A percentile compares a stretch with the other conserved stretches of the same genome.
phyloP scores from a whole-genome alignment of 2,329 filamentous ascomycete species.

The Aureobasidium sp. region DNA sequence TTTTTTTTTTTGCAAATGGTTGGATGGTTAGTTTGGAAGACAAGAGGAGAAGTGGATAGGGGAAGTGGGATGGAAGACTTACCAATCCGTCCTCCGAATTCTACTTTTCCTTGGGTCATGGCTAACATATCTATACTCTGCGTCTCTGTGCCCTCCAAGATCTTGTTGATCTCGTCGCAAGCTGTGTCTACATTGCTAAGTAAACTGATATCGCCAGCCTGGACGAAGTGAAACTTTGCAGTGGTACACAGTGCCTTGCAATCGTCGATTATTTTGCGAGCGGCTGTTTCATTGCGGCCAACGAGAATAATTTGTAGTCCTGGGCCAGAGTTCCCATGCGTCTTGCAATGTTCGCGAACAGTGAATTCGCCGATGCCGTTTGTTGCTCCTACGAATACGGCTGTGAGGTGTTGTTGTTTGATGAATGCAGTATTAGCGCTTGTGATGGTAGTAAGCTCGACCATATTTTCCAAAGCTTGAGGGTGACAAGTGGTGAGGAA shows the following conservation, averaged over 20 bases:
- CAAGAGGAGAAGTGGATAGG: neutral
- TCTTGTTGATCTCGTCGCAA: slow-evolving; percentile 23
- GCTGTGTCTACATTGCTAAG: slow-evolving; percentile 28
- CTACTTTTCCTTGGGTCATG: slow-evolving; percentile 31
- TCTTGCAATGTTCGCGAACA: slow-evolving; percentile 15
- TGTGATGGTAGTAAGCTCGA: neutral
- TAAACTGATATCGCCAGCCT: slow-evolving; percentile 29
- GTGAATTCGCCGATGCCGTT: slow-evolving; percentile 20
- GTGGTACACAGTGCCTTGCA: slow-evolving; percentile 19
- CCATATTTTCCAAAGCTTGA: neutral
- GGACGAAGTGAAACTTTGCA: slow-evolving; percentile 23
- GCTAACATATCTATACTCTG: slow-evolving; percentile 37
- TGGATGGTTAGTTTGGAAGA: neutral
- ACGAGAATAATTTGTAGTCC: slow-evolving; percentile 19
- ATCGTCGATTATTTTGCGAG: slow-evolving; percentile 15
- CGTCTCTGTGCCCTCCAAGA: no score
- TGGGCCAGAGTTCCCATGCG: slow-evolving; percentile 12
- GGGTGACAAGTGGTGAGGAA: neutral
- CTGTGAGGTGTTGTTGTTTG: slow-evolving; percentile 15
- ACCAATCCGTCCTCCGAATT: slow-evolving; percentile 18
- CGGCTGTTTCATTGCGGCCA: slow-evolving; percentile 16
- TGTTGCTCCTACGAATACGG: slow-evolving; percentile 19
- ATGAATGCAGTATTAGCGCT: slow-evolving; percentile 4
- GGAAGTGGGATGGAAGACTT: no score
- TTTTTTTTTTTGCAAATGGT: neutral